Base-by-base conservation (phyloP, 176 grass and related monocot genomes). In the Melocanna baccifera region DNA sequence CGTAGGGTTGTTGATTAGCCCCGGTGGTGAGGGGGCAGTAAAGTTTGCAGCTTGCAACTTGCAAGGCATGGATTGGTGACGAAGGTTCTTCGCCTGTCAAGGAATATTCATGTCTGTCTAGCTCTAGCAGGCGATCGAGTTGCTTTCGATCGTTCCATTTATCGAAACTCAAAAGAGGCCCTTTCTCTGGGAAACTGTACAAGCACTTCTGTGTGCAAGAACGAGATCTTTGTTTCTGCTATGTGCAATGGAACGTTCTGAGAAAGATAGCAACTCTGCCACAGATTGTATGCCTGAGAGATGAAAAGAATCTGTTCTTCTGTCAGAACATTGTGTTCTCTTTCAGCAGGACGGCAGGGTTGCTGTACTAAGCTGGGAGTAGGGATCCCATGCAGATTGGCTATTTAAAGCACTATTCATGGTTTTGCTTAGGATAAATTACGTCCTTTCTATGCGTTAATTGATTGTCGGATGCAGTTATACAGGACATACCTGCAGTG, bases 61-160 rank as follows among this genome's bases (percentile, higher is more conserved):
- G 77, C 42, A 30, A 22, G 79, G 47, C 84, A 86, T 90, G 84
- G 72, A 82, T 83, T 67, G 88, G 73, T 7, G 67, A 86, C 26
- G 83, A 90, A 86, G 79, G 88, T 79, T 86, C 88, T 86, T 86
- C 71, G 32, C 53, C 84, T 61, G 79, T 67, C 58, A 14, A 78
- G 79, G 66, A 10, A 73, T 58, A 59, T 67, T 86, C 67, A 61
- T 83, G 79, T 71, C 46, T 69, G 23, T 34, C 25, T 41, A 67
- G 62, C 77, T 68, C 87, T 62, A 46, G 11, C 76, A 57, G 37
- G 67, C 55, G 47, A n/a, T 41, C 40, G 40, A 41, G 45, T 40
- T 80, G 69, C 62, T n/a, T 16, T 12, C 13, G 10, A 41, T 4
- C 47, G 16, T 28, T 71, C 68, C 81, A 22, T 36, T 73, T 63